These are phyloP conservation scores for Leptographium galeiforme DNA, from an alignment of 2,329 filamentous ascomycete species.

Conservation along the genomic window DNA sequence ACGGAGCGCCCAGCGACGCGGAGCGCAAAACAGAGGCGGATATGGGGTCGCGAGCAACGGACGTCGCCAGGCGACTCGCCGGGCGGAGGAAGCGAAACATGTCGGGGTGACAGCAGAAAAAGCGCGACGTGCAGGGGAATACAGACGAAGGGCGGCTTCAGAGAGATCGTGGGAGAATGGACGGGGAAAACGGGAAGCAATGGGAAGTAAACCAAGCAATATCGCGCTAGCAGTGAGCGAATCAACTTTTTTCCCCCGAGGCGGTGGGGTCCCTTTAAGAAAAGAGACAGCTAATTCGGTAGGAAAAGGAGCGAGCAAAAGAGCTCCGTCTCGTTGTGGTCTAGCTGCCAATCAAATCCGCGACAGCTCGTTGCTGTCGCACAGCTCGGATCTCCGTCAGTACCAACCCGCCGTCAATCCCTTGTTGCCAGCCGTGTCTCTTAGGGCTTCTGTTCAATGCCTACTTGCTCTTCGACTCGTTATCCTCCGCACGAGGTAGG, in stretches of 20 bases:
- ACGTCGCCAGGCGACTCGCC: conserved; percentile 27
- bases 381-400: conserved; percentile 1
- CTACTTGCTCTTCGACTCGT: too few relatives aligned
- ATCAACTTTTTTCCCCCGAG: background rate
- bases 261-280: background rate
- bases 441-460: background rate
- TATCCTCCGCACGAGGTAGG: too few relatives aligned
- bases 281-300: background rate
- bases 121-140: background rate
- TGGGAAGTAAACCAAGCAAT: background rate
- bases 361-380: conserved; percentile 1
- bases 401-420: too few relatives aligned
- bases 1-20: conserved; percentile 11
- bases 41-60: conserved; percentile 14
- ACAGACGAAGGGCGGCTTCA: background rate
- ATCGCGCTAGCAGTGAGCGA: background rate
- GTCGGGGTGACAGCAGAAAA: background rate
- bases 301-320: background rate
- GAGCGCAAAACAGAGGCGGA: background rate
- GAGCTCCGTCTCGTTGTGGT: background rate
- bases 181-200: background rate
- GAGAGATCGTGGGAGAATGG: background rate
- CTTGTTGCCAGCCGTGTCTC: background rate
- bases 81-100: conserved; percentile 35
- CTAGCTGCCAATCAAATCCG: background rate